Conservation (phyloP, 306 rosid species). For the apple (Malus domestica) region DNA sequence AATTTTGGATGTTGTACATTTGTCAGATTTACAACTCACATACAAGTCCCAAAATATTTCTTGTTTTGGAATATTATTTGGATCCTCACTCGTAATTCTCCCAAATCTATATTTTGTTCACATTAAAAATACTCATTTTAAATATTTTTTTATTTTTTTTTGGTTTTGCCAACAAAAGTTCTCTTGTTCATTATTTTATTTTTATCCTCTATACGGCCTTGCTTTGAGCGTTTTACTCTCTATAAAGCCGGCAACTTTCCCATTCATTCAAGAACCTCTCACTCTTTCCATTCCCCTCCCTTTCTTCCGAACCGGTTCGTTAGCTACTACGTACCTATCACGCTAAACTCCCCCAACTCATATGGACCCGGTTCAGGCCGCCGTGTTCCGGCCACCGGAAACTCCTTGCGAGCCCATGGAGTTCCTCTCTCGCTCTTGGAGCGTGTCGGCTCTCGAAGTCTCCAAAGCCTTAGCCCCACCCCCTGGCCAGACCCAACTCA, state of each 20-base stretch:
- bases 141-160: too few relatives aligned
- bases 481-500: slow-evolving; percentile 12
- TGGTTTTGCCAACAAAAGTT: neutral
- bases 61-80: neutral
- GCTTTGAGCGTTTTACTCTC: neutral
- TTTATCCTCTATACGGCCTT: neutral
- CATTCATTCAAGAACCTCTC: neutral
- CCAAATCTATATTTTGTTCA: neutral
- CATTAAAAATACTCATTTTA: neutral
- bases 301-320: neutral
- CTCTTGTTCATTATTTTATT: neutral
- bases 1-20: too few relatives aligned
- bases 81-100: neutral
- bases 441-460: slow-evolving; percentile 68
- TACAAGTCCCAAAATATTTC: neutral
- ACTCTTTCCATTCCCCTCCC: neutral
- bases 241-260: neutral
- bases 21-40: neutral
- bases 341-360: neutral
- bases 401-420: slow-evolving; percentile 82
- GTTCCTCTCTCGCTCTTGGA: slow-evolving; percentile 90
- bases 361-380: slow-evolving; percentile 27
- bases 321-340: neutral
- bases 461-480: slow-evolving; percentile 70
- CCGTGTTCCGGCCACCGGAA: slow-evolving; percentile 55